Base-by-base conservation (phyloP, 2,329 filamentous ascomycete species). In the Xylariales sp. region DNA sequence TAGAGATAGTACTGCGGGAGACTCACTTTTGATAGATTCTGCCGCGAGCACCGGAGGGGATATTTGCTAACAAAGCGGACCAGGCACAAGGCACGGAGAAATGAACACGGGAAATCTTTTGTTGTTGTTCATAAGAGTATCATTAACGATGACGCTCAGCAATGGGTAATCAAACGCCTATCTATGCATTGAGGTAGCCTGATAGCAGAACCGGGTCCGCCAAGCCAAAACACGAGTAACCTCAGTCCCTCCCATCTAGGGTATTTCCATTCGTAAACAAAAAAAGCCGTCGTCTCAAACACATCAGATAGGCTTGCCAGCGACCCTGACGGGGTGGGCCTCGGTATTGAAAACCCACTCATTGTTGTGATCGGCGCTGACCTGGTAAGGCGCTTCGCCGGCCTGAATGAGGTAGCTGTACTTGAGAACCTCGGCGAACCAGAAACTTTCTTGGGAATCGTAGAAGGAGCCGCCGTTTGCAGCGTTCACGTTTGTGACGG, bases 391-490 rank as follows among this genome's bases (percentile, higher is more conserved):
- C 2, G 84, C 88, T 39, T 93, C 91, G 77, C 80, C 82, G 0
- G 87, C 84, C 76, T 89, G 88, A 66, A 92, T 91, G 73, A 97
- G 78, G 80, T 92, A 97, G 64, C 86, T 83, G 78, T 97, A 97
- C 84, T 97, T 97, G 78, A 97, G 78, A 69, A 94, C 91, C 82
- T 97, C 93, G 0, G 93, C 93, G 78, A 97, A 93, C 83, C 92
- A 90, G 81, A 96, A 97, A 74, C 91, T 94, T 81, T 97, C 93
- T 84, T 95, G 91, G 77, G 91, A 90, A 78, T 97, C 88, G 49
- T 80, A 79, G 67, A 86, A 88, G 0, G 80, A 79, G 0, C 91
- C 91, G 9, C 92, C 92, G 36, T 83, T 83, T 3, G 75, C 73
- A 3, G 80, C 81, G 72, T 91, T 93, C 53, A 97, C 92, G 76